These are phyloP conservation scores for Lentinula sp. DNA, from an alignment of 768 basidiomycete species.

Conservation along the genomic window DNA sequence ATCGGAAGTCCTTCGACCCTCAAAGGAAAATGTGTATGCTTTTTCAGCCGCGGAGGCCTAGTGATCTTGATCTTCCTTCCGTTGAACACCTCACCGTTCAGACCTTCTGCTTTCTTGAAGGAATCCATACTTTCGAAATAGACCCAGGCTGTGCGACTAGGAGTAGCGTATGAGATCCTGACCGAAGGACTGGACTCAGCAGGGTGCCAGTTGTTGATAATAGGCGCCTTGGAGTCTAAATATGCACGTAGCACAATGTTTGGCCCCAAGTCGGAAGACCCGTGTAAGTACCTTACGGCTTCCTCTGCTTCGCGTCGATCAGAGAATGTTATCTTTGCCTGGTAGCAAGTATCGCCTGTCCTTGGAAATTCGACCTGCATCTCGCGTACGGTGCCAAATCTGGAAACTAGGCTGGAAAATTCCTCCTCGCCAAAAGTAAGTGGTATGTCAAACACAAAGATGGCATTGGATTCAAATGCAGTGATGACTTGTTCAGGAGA, in stretches of 20 bases:
- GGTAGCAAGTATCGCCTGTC: neutral
- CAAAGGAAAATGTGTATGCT: conserved; percentile 32
- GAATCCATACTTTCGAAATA: conserved; percentile 33
- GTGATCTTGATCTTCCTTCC: conserved; percentile 33
- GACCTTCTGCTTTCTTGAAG: conserved; percentile 35
- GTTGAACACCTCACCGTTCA: conserved; percentile 31
- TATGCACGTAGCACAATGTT: conserved; percentile 3
- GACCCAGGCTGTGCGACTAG: conserved; percentile 37
- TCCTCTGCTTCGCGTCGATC: neutral
- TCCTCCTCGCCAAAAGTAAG: neutral
- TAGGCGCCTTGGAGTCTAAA: conserved; percentile 6
- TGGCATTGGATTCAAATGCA: conserved; percentile 6
- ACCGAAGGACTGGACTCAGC: conserved; percentile 19
- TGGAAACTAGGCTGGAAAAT: neutral
- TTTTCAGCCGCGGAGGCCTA: conserved; percentile 19
- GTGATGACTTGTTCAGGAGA: conserved; percentile 7
- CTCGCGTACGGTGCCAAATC: conserved; percentile 1
- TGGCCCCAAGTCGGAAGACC: neutral
- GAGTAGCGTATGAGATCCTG: conserved; percentile 39
- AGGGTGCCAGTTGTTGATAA: conserved; percentile 1
- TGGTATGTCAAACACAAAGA: conserved; percentile 2
- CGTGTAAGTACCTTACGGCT: neutral
- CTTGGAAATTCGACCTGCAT: neutral
- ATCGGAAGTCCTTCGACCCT: conserved; percentile 38
- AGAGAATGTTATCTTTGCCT: neutral